These are phyloP conservation scores for Leccinum pachyderme DNA, from an alignment of 1,284 basidiomycete genomes.

Conservation along the genomic window DNA sequence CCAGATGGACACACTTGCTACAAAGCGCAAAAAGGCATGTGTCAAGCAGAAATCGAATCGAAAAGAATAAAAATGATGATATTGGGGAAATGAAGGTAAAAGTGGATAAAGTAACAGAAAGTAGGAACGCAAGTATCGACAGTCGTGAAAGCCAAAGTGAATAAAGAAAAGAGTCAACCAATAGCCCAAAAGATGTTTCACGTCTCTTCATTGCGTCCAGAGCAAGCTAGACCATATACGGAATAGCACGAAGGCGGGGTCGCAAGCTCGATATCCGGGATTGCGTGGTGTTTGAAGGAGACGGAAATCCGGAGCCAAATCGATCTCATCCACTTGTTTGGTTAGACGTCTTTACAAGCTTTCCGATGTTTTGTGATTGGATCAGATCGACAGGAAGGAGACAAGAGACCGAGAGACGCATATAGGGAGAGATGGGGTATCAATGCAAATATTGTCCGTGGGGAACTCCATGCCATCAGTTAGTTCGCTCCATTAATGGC, in stretches of 20 bases:
- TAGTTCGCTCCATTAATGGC: slow-evolving; percentile 23
- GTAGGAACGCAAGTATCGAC: slow-evolving; percentile 34
- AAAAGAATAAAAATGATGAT: slow-evolving; percentile 11
- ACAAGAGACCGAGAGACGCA: slow-evolving; percentile 23
- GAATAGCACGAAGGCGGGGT: slow-evolving; percentile 1
- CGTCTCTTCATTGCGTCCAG: slow-evolving; percentile 13
- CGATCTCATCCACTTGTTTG: slow-evolving; percentile 41
- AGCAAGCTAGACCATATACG: slow-evolving; percentile 5
- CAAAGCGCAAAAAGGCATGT: slow-evolving; percentile 23
- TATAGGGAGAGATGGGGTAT: slow-evolving; percentile 30
- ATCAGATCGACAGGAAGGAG: slow-evolving; percentile 14
- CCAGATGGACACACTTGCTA: slow-evolving; percentile 23
- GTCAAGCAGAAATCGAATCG: slow-evolving; percentile 18
- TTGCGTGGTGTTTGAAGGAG: slow-evolving; percentile 9
- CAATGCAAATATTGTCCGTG: slow-evolving; percentile 30
- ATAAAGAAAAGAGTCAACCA: slow-evolving; percentile 58
- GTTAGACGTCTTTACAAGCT: slow-evolving; percentile 32
- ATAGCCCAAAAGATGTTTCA: slow-evolving; percentile 54
- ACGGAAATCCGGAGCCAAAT: slow-evolving; percentile 39
- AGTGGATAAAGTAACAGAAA: slow-evolving; percentile 35
- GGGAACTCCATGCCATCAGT: slow-evolving; percentile 14
- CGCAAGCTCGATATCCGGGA: slow-evolving; percentile 6
- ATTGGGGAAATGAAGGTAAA: slow-evolving; percentile 15
- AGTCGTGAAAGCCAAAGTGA: slow-evolving; percentile 37
- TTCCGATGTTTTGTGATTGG: slow-evolving; percentile 27